Percentiles rank a stretch among this genome's conserved stretches.
Evolutionary conservation across 2,329 filamentous ascomycete species (phyloP).

Genomic region (Talaromyces islandicus): DNA sequence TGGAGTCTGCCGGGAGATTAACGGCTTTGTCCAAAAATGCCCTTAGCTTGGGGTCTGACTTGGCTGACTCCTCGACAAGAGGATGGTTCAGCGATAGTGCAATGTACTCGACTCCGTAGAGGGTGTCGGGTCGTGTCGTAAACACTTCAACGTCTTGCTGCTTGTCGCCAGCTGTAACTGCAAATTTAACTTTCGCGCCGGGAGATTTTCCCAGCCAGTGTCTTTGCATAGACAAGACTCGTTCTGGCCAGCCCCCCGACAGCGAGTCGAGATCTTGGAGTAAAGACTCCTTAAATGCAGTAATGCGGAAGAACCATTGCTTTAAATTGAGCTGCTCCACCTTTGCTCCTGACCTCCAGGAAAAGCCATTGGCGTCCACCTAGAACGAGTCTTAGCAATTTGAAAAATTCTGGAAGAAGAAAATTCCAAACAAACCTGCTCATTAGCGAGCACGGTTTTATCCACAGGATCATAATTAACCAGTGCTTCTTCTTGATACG

Average conservation of each 20-base stretch:
- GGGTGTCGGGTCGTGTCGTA: constrained; percentile 77
- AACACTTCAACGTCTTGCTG: constrained; percentile 61
- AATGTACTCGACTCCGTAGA: constrained; percentile 82
- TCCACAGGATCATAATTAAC: constrained; percentile 91
- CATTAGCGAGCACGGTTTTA: constrained; percentile 83
- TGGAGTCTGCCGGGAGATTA: constrained; percentile 51
- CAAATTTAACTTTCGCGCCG: constrained; percentile 68
- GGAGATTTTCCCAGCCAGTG: constrained; percentile 82
- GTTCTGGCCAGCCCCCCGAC: constrained; percentile 69
- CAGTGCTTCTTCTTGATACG: constrained; percentile 74
- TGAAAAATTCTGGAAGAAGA: neutral
- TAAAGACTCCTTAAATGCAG: constrained; percentile 66
- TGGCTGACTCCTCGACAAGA: constrained; percentile 57
- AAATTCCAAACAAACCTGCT: constrained; percentile 50
- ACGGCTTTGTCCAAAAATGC: constrained; percentile 57
- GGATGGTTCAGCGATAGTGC: constrained; percentile 71
- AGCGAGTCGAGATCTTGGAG: constrained; percentile 65
- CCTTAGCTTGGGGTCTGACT: constrained; percentile 55
- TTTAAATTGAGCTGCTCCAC: constrained; percentile 73
- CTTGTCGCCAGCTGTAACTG: constrained; percentile 41
- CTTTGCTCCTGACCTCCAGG: constrained; percentile 80
- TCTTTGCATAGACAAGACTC: constrained; percentile 74
- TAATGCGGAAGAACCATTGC: constrained; percentile 89
- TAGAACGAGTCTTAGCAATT: constrained; percentile 10
- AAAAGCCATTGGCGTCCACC: constrained; percentile 77